Percentiles rank a stretch among this genome's conserved stretches.
These are phyloP conservation scores for Lachancea lanzarotensis DNA, from an alignment of 805 yeast species.

Conservation along the genomic window DNA sequence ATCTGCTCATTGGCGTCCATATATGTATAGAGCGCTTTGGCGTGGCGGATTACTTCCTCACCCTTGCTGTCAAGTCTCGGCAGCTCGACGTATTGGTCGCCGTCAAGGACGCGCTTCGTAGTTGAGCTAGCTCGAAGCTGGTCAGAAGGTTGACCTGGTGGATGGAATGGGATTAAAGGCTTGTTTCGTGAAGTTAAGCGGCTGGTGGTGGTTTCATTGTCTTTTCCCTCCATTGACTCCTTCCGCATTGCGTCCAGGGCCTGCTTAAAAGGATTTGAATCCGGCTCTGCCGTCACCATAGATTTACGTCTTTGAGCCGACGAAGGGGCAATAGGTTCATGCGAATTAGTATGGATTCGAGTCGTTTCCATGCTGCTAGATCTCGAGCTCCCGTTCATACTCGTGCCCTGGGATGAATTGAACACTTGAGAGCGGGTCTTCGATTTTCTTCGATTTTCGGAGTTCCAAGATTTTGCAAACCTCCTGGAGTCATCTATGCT, in stretches of 20 bases:
- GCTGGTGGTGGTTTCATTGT: neutral
- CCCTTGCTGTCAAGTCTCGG: conserved; percentile 24
- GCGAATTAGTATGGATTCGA: neutral
- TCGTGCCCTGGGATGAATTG: neutral
- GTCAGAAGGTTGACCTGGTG: neutral
- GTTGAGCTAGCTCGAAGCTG: neutral
- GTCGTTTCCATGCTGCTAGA: conserved; percentile 10
- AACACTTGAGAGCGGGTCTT: conserved; percentile 8
- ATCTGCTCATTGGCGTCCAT: conserved; percentile 26
- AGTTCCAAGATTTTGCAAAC: conserved; percentile 33
- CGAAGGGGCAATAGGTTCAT: neutral
- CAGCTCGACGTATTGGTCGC: conserved; percentile 29
- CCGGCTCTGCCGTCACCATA: conserved; percentile 20
- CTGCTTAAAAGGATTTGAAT: conserved; percentile 26
- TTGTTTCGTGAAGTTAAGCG: neutral
- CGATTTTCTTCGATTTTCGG: conserved; percentile 29
- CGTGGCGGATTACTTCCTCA: conserved; percentile 25
- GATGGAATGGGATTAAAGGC: conserved; percentile 6
- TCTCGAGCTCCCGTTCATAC: neutral
- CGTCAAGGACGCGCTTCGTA: conserved; percentile 14
- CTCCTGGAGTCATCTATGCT: conserved; percentile 31
- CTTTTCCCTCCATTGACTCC: conserved; percentile 4
- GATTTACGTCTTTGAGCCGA: conserved; percentile 23
- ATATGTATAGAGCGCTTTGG: conserved; percentile 29
- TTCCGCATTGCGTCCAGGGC: conserved; percentile 30